Evolutionary conservation across 2,329 filamentous ascomycete genomes (phyloP).

Genomic region (Pseudomassariella vexata): DNA sequence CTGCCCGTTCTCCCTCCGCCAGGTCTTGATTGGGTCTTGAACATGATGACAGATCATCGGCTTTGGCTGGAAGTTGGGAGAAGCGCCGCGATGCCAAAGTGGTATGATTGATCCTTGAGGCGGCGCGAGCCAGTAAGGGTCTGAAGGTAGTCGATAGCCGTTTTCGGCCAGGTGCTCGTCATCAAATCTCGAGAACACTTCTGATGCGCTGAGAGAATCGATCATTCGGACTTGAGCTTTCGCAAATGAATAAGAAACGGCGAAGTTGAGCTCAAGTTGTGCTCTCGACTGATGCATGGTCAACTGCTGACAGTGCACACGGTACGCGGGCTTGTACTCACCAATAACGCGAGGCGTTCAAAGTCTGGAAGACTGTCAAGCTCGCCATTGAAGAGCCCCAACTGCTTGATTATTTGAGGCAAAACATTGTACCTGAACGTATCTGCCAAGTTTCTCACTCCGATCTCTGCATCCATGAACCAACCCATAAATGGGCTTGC

Average conservation of each 20-base stretch:
- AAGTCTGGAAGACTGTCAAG: conserved; percentile 18
- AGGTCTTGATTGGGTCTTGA: conserved; percentile 21
- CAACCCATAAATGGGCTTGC: conserved; percentile 20
- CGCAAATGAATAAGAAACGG: conserved; percentile 17
- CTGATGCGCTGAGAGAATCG: conserved; percentile 19
- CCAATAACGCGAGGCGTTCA: conserved; percentile 10
- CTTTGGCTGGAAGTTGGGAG: conserved; percentile 23
- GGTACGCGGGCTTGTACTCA: not conserved
- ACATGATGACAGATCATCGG: conserved; percentile 20
- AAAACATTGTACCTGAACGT: conserved; percentile 19
- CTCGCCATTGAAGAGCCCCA: conserved; percentile 9
- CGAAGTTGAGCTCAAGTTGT: conserved; percentile 21
- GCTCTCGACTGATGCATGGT: conserved; percentile 11
- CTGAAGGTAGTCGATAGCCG: conserved; percentile 18
- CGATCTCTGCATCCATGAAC: conserved; percentile 26
- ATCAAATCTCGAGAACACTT: conserved; percentile 17
- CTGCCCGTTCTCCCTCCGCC: conserved; percentile 10
- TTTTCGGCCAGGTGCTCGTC: conserved; percentile 15
- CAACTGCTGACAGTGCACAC: not conserved
- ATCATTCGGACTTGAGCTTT: conserved; percentile 16
- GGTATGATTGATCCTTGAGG: conserved; percentile 21
- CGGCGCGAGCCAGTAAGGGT: conserved; percentile 19
- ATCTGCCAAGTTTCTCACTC: conserved; percentile 20
- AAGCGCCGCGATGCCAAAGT: conserved; percentile 19
- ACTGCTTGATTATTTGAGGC: conserved; percentile 12